These are phyloP conservation scores for Teratosphaeriaceae sp. DNA, from an alignment of 2,329 filamentous ascomycete genomes.

Conservation along the genomic window DNA sequence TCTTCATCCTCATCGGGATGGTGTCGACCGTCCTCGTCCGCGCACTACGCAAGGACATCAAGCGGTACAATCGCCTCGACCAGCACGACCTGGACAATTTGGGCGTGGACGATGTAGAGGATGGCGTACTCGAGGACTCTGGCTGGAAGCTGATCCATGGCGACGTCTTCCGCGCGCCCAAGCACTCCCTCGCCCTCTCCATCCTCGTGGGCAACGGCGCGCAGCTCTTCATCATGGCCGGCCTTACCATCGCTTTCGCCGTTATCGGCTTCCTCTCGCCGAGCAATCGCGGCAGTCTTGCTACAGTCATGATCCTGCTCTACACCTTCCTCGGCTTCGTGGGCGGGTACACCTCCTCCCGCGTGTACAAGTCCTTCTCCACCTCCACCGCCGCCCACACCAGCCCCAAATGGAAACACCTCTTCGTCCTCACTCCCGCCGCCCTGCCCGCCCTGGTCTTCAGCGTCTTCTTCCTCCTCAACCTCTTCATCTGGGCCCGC, in stretches of 20 bases:
- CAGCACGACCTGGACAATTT: slow-evolving; percentile 86
- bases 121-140: slow-evolving; percentile 94
- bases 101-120: slow-evolving; percentile 69
- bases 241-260: slow-evolving; percentile 87
- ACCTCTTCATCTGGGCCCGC: slow-evolving; percentile 94
- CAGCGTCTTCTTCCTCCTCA: slow-evolving; percentile 80
- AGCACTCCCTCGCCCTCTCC: slow-evolving; percentile 74
- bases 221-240: slow-evolving; percentile 96
- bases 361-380: slow-evolving; percentile 90
- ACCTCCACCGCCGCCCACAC: no score
- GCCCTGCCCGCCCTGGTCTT: slow-evolving; percentile 86
- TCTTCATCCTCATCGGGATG: slow-evolving; percentile 83
- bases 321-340: slow-evolving; percentile 92
- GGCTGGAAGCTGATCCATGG: slow-evolving; percentile 98
- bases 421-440: slow-evolving; percentile 80
- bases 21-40: slow-evolving; percentile 88
- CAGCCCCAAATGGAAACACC: slow-evolving; percentile 89
- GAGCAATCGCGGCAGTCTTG: slow-evolving; percentile 88
- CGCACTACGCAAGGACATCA: slow-evolving; percentile 89
- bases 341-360: slow-evolving; percentile 81
- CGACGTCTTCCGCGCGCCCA: slow-evolving; percentile 88
- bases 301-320: slow-evolving; percentile 85
- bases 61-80: slow-evolving; percentile 90
- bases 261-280: slow-evolving; percentile 92
- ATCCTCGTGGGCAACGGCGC: slow-evolving; percentile 88